Conservation (phyloP, 1,284 basidiomycete genomes). For the Ganoderma sinense region DNA sequence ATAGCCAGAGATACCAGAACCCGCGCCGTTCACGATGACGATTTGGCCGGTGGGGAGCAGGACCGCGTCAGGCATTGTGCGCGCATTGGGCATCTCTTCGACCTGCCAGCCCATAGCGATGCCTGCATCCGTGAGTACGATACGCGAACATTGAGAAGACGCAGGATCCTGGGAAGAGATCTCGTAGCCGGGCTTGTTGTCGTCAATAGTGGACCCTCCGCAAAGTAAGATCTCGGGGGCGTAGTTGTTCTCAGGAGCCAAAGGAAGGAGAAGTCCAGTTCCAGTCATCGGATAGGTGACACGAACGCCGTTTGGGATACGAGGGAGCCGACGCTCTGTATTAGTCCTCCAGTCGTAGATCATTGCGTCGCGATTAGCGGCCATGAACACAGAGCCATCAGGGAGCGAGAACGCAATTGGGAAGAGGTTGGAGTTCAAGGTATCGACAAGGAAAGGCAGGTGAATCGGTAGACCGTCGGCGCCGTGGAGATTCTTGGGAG, state of each 20-base stretch:
- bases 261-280: conserved; percentile 74
- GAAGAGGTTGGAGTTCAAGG: conserved; percentile 83
- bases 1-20: conserved; percentile 83
- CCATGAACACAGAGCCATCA: conserved; percentile 77
- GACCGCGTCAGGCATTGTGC: conserved; percentile 84
- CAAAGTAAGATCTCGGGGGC: conserved; percentile 79
- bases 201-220: conserved; percentile 77
- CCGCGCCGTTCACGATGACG: conserved; percentile 80
- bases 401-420: conserved; percentile 82
- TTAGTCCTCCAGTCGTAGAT: conserved; percentile 81
- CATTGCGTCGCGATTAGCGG: conserved; percentile 82
- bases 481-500: conserved; percentile 73
- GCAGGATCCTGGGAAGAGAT: conserved; percentile 77
- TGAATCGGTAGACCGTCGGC: conserved; percentile 70
- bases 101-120: conserved; percentile 77
- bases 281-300: conserved; percentile 87
- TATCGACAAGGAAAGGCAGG: conserved; percentile 72
- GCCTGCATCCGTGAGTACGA: conserved; percentile 69
- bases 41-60: conserved; percentile 83
- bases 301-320: conserved; percentile 80
- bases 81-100: conserved; percentile 76
- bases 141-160: conserved; percentile 76
- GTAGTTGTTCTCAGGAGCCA: conserved; percentile 69
- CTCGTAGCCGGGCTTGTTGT: conserved; percentile 62
- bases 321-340: conserved; percentile 68